Evolutionary conservation across 768 basidiomycete species (phyloP), one percentile per base, ranked within the genome.

Genomic region (Pholiota molesta): DNA sequence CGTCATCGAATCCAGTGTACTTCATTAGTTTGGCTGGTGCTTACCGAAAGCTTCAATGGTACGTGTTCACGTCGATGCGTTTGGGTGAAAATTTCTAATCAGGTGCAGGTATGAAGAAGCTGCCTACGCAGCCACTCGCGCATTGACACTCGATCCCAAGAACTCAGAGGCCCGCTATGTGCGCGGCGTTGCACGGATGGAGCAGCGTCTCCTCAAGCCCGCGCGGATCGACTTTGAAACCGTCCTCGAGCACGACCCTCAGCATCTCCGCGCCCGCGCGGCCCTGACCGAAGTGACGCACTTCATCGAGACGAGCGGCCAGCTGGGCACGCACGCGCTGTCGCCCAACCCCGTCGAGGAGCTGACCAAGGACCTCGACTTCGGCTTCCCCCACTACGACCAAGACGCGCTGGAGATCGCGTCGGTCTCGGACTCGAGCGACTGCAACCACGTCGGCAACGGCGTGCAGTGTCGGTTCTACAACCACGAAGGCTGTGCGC

Each of bases 401-500:
- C 78, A 77, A 3, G 73, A 75, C 2, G 65, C 72, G 6, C 60
- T 74, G 5, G 79, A 80, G 28, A 69, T 78, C 51, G 79, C 76
- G 8, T 78, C 78, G 1, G 73, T 78, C 9, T 84, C 82, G 0
- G 86, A 86, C 68, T 83, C 83, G 11, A 84, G 82, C 55, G 86
- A 87, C 64, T 85, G 77, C 62, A 72, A 75, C 40, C 85, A 86
- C 61, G 68, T 66, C 1, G 86, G 85, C 4, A 86, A 84, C 53
- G 78, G 79, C 2, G 74, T 78, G 2, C 80, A 85, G 0, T 88
- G 86, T 68, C 76, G 80, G 49, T 83, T 82, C 67, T 85, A 87
- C 68, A 87, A 88, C 59, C 84, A 81, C 61, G 74, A 77, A 17
- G 82, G 82, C 0, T 86, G 86, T 66, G 69, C 61, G 10, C 73